Conservation (phyloP, 164 flowering plant genomes). For the Liquidambar formosana region DNA sequence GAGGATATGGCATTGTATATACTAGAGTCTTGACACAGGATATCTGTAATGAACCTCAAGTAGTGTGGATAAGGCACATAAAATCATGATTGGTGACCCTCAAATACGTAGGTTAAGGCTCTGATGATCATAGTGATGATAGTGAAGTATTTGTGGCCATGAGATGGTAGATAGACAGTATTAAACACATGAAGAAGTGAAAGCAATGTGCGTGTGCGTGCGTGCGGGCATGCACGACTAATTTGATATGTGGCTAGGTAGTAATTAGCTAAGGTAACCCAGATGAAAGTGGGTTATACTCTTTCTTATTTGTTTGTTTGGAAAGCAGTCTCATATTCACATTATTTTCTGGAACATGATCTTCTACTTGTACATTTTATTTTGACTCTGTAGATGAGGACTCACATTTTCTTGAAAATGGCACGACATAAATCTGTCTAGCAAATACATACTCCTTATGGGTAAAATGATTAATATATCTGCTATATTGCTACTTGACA, state of each 20-base stretch:
- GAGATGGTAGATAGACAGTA: too few relatives aligned
- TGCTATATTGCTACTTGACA: too few relatives aligned
- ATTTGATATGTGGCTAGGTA: not conserved
- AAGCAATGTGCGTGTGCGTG: too few relatives aligned
- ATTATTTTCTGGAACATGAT: not conserved
- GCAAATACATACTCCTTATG: too few relatives aligned
- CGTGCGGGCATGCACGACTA: too few relatives aligned
- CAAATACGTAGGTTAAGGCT: not conserved
- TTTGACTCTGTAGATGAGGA: too few relatives aligned
- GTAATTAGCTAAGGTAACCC: not conserved
- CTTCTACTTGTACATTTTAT: too few relatives aligned
- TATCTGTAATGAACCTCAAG: not conserved
- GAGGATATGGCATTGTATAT: not conserved
- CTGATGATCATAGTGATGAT: too few relatives aligned
- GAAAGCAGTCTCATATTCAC: not conserved
- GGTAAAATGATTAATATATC: too few relatives aligned
- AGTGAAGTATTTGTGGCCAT: too few relatives aligned
- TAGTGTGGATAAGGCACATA: not conserved
- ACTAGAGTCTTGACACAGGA: not conserved
- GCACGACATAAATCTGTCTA: too few relatives aligned
- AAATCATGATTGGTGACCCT: not conserved
- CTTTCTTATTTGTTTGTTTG: not conserved
- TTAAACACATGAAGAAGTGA: not conserved
- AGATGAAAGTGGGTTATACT: not conserved
- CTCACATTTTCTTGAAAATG: too few relatives aligned